phyloP scores from a whole-genome alignment of 805 yeast genomes.

The Wickerhamomyces queroliae region DNA sequence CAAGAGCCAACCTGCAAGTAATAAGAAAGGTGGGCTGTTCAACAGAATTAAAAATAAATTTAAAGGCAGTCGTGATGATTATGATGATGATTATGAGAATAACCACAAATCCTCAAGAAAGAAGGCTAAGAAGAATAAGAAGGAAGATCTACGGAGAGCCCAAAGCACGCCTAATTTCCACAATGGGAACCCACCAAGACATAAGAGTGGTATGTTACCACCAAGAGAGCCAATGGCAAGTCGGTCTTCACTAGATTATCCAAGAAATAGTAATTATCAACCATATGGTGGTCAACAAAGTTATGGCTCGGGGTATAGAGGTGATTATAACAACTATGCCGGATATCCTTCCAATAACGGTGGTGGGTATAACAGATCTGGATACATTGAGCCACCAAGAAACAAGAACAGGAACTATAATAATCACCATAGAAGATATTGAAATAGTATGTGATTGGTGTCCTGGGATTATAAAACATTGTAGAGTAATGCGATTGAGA shows the following conservation, averaged over 20 bases:
- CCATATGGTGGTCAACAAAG: not conserved
- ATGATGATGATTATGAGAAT: slow-evolving; percentile 6
- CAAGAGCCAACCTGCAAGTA: slow-evolving; percentile 5
- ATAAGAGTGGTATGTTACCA: slow-evolving; percentile 1
- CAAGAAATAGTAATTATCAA: not conserved
- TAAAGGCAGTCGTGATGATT: slow-evolving; percentile 16
- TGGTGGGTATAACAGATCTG: slow-evolving; percentile 10
- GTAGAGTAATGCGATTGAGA: too few relatives aligned
- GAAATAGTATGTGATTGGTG: too few relatives aligned
- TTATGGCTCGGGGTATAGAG: not conserved
- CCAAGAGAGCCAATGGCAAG: not conserved
- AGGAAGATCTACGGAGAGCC: slow-evolving; percentile 16
- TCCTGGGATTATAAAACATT: too few relatives aligned
- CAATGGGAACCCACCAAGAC: not conserved
- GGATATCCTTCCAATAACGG: too few relatives aligned
- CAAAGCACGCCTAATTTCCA: slow-evolving; percentile 13
- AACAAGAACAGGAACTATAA: not conserved
- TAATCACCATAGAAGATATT: too few relatives aligned
- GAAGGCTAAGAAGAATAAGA: slow-evolving; percentile 12
- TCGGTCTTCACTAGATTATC: not conserved
- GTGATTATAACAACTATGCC: not conserved
- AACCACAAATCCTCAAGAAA: slow-evolving; percentile 7
- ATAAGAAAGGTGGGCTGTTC: slow-evolving; percentile 11
- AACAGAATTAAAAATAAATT: slow-evolving; percentile 15
- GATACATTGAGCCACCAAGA: slow-evolving; percentile 7